Percentiles rank a stretch among this genome's conserved stretches.
phyloP scores from a whole-genome alignment of 2,329 filamentous ascomycete species.

The Tolypocladium pustulatum region DNA sequence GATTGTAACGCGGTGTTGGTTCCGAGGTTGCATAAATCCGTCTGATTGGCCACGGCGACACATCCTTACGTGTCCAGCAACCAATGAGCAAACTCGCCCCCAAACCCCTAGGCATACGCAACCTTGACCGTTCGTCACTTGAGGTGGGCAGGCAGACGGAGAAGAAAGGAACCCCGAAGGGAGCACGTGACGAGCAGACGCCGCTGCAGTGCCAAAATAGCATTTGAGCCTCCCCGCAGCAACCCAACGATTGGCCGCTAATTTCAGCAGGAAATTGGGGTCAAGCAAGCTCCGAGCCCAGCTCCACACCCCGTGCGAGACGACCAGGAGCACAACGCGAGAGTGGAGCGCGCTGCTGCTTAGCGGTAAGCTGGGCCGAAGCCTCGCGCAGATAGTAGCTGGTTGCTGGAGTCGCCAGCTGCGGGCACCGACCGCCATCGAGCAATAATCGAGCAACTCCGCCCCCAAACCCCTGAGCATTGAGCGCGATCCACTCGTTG shows the following conservation, averaged over 20 bases:
- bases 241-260: neutral
- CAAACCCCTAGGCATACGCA: constrained; percentile 14
- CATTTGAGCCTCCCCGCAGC: neutral
- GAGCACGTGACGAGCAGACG: neutral
- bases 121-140: constrained; percentile 22
- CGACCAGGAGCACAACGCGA: neutral
- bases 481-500: neutral
- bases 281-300: neutral
- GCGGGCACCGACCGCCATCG: neutral
- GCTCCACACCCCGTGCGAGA: neutral
- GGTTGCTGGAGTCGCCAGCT: neutral
- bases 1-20: too few species aligned
- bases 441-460: neutral
- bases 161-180: neutral
- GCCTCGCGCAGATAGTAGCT: neutral
- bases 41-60: too few species aligned
- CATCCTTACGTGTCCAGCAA: too few species aligned
- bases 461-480: neutral
- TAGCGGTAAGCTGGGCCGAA: neutral
- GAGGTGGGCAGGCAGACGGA: constrained; percentile 5
- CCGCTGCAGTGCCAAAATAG: neutral
- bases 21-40: too few species aligned
- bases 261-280: neutral
- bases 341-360: neutral
- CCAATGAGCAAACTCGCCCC: too few species aligned